A percentile compares a stretch with the other conserved stretches of the same genome.
Conservation (phyloP, 2,329 filamentous ascomycete genomes). For the Pseudogymnoascus sp. region DNA sequence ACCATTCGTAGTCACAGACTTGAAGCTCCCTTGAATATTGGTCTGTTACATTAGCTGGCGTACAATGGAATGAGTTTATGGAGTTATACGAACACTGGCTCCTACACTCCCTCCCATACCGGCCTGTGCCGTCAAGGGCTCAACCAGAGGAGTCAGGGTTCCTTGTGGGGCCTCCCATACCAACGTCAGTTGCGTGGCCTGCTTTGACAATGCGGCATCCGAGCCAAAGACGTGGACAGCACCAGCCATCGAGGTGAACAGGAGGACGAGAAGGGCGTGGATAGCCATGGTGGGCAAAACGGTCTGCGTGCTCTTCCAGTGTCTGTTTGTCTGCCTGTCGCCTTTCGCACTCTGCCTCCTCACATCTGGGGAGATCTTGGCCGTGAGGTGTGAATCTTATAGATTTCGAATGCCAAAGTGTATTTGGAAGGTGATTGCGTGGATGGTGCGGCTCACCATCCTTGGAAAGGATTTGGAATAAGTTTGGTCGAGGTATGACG, state of each 20-base stretch:
- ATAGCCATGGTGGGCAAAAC: not conserved
- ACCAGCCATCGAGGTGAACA: not conserved
- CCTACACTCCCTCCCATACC: not conserved
- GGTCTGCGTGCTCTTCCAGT: not conserved
- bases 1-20: not conserved
- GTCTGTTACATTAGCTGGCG: not conserved
- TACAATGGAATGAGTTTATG: not conserved
- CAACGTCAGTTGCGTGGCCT: not conserved
- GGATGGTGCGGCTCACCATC: not conserved
- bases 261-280: not conserved
- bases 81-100: not conserved
- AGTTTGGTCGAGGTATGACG: slow-evolving; percentile 1
- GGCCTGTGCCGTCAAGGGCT: slow-evolving; percentile 1
- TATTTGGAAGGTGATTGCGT: not conserved
- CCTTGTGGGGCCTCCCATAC: not conserved
- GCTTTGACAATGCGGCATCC: not conserved
- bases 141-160: slow-evolving; percentile 1
- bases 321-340: not conserved
- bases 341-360: not conserved
- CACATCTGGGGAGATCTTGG: not conserved
- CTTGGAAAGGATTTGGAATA: not conserved
- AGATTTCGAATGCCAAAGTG: not conserved
- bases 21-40: not conserved
- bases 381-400: not conserved
- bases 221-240: not conserved